Conservation (phyloP, 768 basidiomycete genomes). For the Russula sp. region DNA sequence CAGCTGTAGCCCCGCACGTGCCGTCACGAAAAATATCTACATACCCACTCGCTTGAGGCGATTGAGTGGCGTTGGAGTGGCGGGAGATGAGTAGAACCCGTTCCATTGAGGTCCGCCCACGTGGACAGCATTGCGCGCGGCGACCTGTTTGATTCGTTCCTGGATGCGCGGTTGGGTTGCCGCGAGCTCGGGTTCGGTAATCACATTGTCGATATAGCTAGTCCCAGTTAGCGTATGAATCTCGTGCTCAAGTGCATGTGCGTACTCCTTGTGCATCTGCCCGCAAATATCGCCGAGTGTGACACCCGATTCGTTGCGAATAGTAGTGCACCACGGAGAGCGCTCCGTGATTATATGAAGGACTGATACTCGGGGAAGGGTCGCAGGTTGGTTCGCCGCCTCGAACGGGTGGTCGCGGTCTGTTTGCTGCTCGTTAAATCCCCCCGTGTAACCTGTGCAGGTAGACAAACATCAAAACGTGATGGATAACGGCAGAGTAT, state of each 20-base stretch:
- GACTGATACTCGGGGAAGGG: conserved; percentile 35
- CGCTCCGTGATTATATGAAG: conserved; percentile 37
- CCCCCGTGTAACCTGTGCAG: conserved; percentile 48
- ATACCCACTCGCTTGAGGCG: conserved; percentile 58
- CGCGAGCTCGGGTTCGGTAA: conserved; percentile 61
- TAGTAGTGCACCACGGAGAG: conserved; percentile 75
- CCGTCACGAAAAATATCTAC: conserved; percentile 26
- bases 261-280: conserved; percentile 72
- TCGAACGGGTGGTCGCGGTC: conserved; percentile 53
- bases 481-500: background rate
- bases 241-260: conserved; percentile 4
- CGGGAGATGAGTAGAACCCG: conserved; percentile 41
- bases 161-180: conserved; percentile 58
- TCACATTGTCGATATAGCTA: conserved; percentile 64
- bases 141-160: conserved; percentile 63
- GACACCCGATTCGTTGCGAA: conserved; percentile 66
- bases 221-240: background rate
- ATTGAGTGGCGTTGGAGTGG: conserved; percentile 39
- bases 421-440: conserved; percentile 54
- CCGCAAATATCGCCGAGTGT: conserved; percentile 72
- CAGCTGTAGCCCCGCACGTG: background rate
- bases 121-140: conserved; percentile 36
- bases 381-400: conserved; percentile 36
- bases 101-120: conserved; percentile 35
- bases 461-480: background rate